Evolutionary conservation across 2,329 filamentous ascomycete genomes (phyloP).

Genomic region (Didymella keratinophila): DNA sequence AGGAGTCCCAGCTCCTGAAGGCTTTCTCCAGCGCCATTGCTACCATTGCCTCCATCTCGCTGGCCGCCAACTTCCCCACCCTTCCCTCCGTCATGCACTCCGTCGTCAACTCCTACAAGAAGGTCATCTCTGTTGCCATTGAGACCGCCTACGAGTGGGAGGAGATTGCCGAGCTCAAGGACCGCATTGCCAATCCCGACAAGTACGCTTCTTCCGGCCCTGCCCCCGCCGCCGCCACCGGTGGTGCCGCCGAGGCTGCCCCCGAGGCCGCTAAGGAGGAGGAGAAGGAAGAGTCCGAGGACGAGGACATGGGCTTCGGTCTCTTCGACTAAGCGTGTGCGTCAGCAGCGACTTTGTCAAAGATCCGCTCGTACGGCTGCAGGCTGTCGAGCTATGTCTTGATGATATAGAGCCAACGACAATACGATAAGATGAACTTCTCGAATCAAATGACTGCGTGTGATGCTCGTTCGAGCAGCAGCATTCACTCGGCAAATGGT

Average conservation of each 20-base stretch:
- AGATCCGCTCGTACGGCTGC: conserved; percentile 31
- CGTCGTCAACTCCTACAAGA: conserved; percentile 98
- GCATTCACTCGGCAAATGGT: conserved; percentile 35
- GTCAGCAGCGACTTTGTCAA: conserved; percentile 30
- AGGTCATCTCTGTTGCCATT: conserved; percentile 86
- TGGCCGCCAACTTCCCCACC: conserved; percentile 94
- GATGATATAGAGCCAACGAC: conserved; percentile 45
- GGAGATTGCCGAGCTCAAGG: conserved; percentile 97
- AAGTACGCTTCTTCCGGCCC: conserved; percentile 89
- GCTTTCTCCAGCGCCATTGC: conserved; percentile 80
- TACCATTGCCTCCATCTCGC: conserved; percentile 88
- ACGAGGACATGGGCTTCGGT: conserved; percentile 63
- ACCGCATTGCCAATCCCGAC: conserved; percentile 98
- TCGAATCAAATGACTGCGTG: conserved; percentile 19
- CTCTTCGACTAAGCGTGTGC: conserved; percentile 59
- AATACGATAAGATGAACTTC: conserved; percentile 48
- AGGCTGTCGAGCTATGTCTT: conserved; percentile 31
- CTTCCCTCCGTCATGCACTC: conserved; percentile 96
- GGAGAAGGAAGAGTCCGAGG: conserved; percentile 66
- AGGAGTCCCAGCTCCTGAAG: conserved; percentile 91
- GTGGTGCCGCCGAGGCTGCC: conserved; percentile 28
- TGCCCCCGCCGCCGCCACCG: conserved; percentile 59
- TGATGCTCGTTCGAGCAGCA: conserved; percentile 39
- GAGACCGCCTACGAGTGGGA: conserved; percentile 93
- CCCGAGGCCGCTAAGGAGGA: conserved; percentile 55